Percentiles rank a stretch among this genome's conserved stretches.
These are phyloP conservation scores for Metarhizium humberi DNA, from an alignment of 2,329 filamentous ascomycete genomes.

Conservation along the genomic window DNA sequence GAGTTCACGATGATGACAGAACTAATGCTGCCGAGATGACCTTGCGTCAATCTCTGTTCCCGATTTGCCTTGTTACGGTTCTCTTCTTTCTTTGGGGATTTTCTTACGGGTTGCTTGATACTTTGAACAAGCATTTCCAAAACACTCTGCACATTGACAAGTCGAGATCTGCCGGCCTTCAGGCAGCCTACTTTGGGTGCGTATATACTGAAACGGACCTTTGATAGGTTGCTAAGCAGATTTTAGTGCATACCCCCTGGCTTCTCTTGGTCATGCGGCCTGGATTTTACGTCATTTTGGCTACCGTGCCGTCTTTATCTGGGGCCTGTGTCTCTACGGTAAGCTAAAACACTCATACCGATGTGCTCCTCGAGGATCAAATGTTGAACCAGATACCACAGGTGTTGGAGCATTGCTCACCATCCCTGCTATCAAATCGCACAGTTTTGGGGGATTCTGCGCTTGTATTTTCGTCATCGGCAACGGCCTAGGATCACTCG, in stretches of 20 bases:
- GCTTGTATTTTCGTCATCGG: constrained; percentile 65
- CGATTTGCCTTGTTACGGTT: constrained; percentile 45
- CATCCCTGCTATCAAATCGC: constrained; percentile 46
- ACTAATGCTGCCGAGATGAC: constrained; percentile 43
- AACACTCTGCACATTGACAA: constrained; percentile 32
- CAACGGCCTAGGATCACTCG: constrained; percentile 62
- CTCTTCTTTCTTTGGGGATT: constrained; percentile 40
- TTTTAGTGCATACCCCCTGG: constrained; percentile 55
- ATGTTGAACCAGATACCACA: neutral
- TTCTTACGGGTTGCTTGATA: constrained; percentile 35
- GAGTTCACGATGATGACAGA: neutral
- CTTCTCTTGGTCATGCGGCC: constrained; percentile 56
- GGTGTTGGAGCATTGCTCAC: constrained; percentile 41
- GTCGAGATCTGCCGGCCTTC: constrained; percentile 36
- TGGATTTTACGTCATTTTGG: constrained; percentile 55
- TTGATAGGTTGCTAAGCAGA: constrained; percentile 24
- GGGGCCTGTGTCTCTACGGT: constrained; percentile 58
- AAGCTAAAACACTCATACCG: neutral
- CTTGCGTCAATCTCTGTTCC: constrained; percentile 55
- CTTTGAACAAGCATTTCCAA: constrained; percentile 43
- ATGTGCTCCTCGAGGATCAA: neutral
- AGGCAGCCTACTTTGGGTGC: constrained; percentile 48
- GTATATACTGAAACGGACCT: constrained; percentile 10
- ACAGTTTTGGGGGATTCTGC: constrained; percentile 67
- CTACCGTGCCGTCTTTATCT: constrained; percentile 60